Evolutionary conservation across 345 rosid genomes (phyloP).

Genomic region (Brassica napus): Da-Ae NC_063442.1:43898001-43898500

Average conservation of each 20-base stretch:
- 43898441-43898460: slow-evolving; percentile 65
- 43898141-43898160: slow-evolving; percentile 87
- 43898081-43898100: not conserved
- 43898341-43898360: slow-evolving; percentile 46
- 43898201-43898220: slow-evolving; percentile 61
- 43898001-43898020: too few species aligned
- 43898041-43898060: too few species aligned
- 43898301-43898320: slow-evolving; percentile 67
- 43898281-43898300: slow-evolving; percentile 68
- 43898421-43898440: slow-evolving; percentile 67
- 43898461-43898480: slow-evolving; percentile 83
- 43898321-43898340: slow-evolving; percentile 87
- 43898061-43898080: too few species aligned
- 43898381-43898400: not conserved
- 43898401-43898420: slow-evolving; percentile 25
- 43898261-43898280: slow-evolving; percentile 68
- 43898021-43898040: too few species aligned
- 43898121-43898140: slow-evolving; percentile 97
- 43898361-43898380: not conserved
- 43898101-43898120: slow-evolving; percentile 44
- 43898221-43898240: slow-evolving; percentile 46
- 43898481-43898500: slow-evolving; percentile 99
- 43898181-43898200: slow-evolving; percentile 95
- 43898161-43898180: slow-evolving; percentile 80
- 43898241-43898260: slow-evolving; percentile 56